Evolutionary conservation across 106 monocot species (phyloP).

Genomic region (Acorus calamus): DNA sequence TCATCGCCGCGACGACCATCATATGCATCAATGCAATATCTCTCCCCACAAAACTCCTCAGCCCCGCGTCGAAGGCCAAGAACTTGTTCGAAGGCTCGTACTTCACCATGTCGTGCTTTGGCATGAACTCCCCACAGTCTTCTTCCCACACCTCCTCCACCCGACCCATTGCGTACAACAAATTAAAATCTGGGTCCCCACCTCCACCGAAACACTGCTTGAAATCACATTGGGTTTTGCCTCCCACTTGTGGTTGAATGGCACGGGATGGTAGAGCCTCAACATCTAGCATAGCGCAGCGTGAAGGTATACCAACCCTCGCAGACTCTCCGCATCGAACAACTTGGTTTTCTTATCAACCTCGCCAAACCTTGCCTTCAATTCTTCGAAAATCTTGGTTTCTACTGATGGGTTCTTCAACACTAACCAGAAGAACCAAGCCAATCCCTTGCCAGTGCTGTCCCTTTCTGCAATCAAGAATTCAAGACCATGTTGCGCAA

Average conservation of each 20-base stretch:
- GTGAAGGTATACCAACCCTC: slow-evolving; percentile 46
- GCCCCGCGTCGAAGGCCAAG: slow-evolving; percentile 60
- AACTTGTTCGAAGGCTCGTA: slow-evolving; percentile 72
- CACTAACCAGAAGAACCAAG: too few species aligned
- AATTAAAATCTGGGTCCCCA: slow-evolving; percentile 26
- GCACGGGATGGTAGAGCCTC: slow-evolving; percentile 52
- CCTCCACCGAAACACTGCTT: slow-evolving; percentile 19
- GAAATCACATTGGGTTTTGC: slow-evolving; percentile 27
- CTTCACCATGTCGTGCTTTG: slow-evolving; percentile 26
- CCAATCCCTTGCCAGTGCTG: too few species aligned
- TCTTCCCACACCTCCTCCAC: slow-evolving; percentile 61
- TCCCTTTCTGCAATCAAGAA: too few species aligned
- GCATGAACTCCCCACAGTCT: slow-evolving; percentile 51
- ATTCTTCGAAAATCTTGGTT: too few species aligned
- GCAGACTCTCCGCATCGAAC: slow-evolving; percentile 15
- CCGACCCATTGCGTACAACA: slow-evolving; percentile 40
- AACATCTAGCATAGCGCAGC: slow-evolving; percentile 48
- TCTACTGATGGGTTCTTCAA: too few species aligned
- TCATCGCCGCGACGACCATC: slow-evolving; percentile 30
- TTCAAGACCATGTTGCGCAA: too few species aligned
- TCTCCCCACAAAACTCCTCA: slow-evolving; percentile 67
- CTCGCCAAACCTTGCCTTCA: too few species aligned
- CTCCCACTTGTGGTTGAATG: slow-evolving; percentile 43
- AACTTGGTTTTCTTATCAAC: too few species aligned
- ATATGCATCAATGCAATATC: slow-evolving; percentile 42